Evolutionary conservation across 202 grass and related monocot species (phyloP), one percentile per base, ranked within the genome.

Genomic region (Dendrocalamus latiflorus): DNA sequence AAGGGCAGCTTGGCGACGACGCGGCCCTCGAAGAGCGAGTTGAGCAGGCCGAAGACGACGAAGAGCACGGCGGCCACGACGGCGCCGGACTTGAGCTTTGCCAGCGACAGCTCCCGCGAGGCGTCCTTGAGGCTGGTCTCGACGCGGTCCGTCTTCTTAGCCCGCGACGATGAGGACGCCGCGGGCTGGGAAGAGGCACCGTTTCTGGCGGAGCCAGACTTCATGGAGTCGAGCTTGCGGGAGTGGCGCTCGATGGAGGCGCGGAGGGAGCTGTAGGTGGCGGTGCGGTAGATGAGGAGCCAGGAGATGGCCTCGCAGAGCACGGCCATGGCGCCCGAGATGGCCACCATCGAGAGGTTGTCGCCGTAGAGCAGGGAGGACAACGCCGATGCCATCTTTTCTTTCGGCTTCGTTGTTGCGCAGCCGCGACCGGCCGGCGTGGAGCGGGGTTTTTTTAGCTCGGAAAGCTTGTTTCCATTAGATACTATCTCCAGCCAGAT

Each of bases 201-300:
- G 38, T 48, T 2, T 68, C 61, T 16, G 43, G 48, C 48, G 70
- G 55, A 72, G 57, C 70, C 11, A 64, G 96, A 90, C 82, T 99
- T 99, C 87, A 99, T 94, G 78, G 86, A 80, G 68, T 99, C 91
- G 78, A 99, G 93, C 85, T 99, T 99, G 70, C 94, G 91, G 20
- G 96, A 94, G 76, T 94, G 91, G 79, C 92, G 93, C 60, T 92
- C 91, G 85, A 99, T 96, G 96, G 93, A 84, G 82, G 90, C 86
- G 72, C 93, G 93, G 81, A 99, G 96, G 78, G 96, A 94, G 87
- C 92, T 96, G 93, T 99, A 99, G 80, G 89, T 92, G 65, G 91
- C 60, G 71, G 96, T 99, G 86, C 96, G 93, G 90, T 96, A 96
- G 93, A 99, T 99, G 70, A 99, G 88, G 22, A 99, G 74, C 96